Evolutionary conservation across 495 filamentous ascomycete genomes (phyloP).

Genomic region (Hypoxylon fragiforme): DNA sequence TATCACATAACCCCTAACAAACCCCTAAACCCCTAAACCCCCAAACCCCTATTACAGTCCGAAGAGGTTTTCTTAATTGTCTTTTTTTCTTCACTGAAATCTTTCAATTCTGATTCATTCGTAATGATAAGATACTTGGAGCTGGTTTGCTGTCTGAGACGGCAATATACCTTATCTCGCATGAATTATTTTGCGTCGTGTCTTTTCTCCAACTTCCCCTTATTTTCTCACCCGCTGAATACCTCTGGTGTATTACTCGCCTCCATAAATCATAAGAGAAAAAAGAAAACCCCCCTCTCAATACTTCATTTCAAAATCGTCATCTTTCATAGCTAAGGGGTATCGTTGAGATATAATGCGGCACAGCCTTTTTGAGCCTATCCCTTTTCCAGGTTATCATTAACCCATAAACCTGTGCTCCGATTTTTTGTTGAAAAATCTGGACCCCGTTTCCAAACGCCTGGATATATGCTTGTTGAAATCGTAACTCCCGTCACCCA

Average conservation of each 20-base stretch:
- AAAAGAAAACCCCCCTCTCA: neutral
- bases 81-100: no score
- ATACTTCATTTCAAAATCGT: constrained; percentile 15
- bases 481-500: constrained; percentile 34
- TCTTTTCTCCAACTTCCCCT: neutral
- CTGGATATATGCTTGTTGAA: constrained; percentile 42
- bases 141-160: neutral
- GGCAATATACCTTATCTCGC: neutral
- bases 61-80: constrained; percentile 4
- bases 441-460: constrained; percentile 38
- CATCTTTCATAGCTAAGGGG: constrained; percentile 31
- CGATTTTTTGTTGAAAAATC: constrained; percentile 42
- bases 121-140: no score
- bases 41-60: no score
- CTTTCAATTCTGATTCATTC: neutral
- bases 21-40: no score
- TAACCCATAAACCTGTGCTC: constrained; percentile 33
- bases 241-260: neutral
- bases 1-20: no score
- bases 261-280: no score
- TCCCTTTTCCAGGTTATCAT: constrained; percentile 30
- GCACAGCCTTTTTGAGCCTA: constrained; percentile 25
- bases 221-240: neutral
- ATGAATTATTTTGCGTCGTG: neutral
- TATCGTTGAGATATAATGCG: constrained; percentile 40